A percentile compares a stretch with the other conserved stretches of the same genome.
Conservation (phyloP, 2,329 filamentous ascomycete species). For the Penicillium corylophilum region DNA sequence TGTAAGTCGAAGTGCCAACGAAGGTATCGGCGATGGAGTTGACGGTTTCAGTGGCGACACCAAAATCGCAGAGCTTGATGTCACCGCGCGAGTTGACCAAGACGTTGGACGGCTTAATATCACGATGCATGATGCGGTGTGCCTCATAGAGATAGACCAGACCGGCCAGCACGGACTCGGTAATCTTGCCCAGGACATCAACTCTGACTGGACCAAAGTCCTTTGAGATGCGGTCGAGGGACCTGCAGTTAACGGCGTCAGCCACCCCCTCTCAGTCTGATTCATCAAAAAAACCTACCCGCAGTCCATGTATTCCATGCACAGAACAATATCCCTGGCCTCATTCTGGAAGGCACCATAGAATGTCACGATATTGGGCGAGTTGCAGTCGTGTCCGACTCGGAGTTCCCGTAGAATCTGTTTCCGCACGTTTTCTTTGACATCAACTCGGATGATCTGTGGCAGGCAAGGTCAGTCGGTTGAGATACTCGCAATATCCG, state of each 20-base stretch:
- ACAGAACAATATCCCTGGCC: constrained; percentile 97
- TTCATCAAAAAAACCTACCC: constrained; percentile 64
- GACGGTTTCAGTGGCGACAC: constrained; percentile 95
- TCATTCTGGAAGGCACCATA: constrained; percentile 97
- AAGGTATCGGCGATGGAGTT: constrained; percentile 99
- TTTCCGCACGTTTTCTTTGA: constrained; percentile 94
- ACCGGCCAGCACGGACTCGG: constrained; percentile 89
- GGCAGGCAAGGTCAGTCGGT: not conserved
- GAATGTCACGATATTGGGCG: constrained; percentile 94
- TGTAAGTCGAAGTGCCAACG: constrained; percentile 97
- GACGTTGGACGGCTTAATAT: constrained; percentile 98
- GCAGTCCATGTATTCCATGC: constrained; percentile 99
- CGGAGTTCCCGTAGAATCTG: constrained; percentile 95
- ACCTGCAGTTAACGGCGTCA: constrained; percentile 52
- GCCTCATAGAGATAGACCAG: constrained; percentile 92
- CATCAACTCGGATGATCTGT: constrained; percentile 95
- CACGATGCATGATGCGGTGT: constrained; percentile 97
- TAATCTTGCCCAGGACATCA: constrained; percentile 95
- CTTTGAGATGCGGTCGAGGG: constrained; percentile 88
- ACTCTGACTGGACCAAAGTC: constrained; percentile 94
- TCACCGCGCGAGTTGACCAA: constrained; percentile 89
- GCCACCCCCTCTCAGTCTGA: constrained; percentile 13
- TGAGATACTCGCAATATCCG: too few relatives aligned
- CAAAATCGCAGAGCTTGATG: constrained; percentile 98
- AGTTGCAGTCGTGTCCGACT: constrained; percentile 98